These are phyloP conservation scores for Terfezia claveryi DNA, from an alignment of 495 filamentous ascomycete species.

Conservation along the genomic window DNA sequence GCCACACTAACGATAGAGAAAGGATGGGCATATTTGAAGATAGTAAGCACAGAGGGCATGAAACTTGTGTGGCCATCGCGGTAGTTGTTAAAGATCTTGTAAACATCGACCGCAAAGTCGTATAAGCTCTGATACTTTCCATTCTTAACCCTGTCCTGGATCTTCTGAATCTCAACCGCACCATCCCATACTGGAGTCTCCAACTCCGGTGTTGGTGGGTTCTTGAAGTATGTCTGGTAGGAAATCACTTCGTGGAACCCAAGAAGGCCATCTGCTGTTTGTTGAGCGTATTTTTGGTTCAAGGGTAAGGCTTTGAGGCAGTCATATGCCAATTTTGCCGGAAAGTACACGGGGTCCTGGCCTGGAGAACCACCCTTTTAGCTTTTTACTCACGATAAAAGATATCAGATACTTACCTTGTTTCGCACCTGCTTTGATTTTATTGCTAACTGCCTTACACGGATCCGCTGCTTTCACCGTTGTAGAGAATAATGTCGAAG, in stretches of 20 bases:
- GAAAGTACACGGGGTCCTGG: background rate
- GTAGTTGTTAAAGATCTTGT: conserved; percentile 7
- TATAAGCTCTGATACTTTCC: conserved; percentile 5
- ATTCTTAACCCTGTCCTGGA: conserved; percentile 4
- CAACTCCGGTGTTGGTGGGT: background rate
- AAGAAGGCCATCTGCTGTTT: background rate
- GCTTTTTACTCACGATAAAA: too few relatives aligned
- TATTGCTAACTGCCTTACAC: too few relatives aligned
- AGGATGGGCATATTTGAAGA: background rate
- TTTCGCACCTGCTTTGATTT: too few relatives aligned
- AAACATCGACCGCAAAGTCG: conserved; percentile 9
- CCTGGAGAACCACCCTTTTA: too few relatives aligned
- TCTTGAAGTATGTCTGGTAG: background rate
- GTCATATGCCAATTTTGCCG: background rate
- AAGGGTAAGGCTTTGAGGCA: background rate
- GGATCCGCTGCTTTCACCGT: too few relatives aligned
- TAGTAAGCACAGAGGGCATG: background rate
- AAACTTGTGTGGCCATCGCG: conserved; percentile 9
- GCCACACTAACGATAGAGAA: background rate
- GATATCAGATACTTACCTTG: too few relatives aligned
- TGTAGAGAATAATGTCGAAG: too few relatives aligned
- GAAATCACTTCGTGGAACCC: background rate
- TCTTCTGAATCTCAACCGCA: conserved; percentile 1
- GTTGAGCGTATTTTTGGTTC: background rate
- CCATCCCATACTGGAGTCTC: background rate